phyloP scores from a whole-genome alignment of 441 rosid species.

The Populus hybrid region DNA sequence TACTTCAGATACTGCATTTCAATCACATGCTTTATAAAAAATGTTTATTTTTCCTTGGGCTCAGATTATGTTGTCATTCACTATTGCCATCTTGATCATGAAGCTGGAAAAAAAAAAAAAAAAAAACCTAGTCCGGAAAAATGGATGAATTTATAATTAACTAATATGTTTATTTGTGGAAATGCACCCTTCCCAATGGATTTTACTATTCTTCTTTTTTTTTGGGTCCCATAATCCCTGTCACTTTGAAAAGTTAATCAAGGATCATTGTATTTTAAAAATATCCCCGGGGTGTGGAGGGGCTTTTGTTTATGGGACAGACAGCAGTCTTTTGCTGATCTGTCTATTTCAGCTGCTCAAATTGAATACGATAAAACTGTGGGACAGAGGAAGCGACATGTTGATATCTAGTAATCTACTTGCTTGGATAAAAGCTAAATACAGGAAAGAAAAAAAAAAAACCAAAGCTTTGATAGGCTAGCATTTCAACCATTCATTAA shows the following conservation, averaged over 20 bases:
- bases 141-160: background rate
- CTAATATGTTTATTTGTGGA: background rate
- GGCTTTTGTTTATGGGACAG: too few relatives aligned
- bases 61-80: background rate
- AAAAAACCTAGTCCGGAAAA: background rate
- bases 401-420: too few relatives aligned
- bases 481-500: background rate
- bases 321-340: background rate
- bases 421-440: too few relatives aligned
- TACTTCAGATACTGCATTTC: slow-evolving; percentile 17
- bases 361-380: background rate
- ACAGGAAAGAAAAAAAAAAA: too few relatives aligned
- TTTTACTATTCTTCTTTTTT: background rate
- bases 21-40: background rate
- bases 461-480: background rate
- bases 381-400: too few relatives aligned
- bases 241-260: background rate
- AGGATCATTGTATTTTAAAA: too few relatives aligned
- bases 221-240: background rate
- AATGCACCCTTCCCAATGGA: background rate
- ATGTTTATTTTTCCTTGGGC: background rate
- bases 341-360: background rate
- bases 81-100: background rate
- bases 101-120: background rate
- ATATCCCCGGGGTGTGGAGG: too few relatives aligned